These are phyloP conservation scores for Saraca asoca DNA, from an alignment of 331 rosid species.

Conservation along the genomic window DNA sequence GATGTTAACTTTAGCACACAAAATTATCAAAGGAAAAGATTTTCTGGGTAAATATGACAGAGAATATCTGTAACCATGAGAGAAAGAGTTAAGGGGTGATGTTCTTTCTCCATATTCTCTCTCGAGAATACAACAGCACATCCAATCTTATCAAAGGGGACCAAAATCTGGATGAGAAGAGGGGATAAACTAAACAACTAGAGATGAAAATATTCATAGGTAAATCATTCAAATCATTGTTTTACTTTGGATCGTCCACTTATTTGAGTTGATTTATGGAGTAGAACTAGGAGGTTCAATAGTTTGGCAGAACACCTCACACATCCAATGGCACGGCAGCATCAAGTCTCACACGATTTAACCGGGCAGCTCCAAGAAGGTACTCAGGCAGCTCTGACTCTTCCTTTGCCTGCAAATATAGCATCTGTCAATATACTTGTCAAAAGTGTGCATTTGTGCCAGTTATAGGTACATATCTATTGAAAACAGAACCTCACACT, in stretches of 20 bases:
- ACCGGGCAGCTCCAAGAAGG: constrained; percentile 90
- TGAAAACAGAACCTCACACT: no score
- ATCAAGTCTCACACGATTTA: constrained; percentile 74
- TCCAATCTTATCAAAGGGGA: background rate
- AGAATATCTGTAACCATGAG: no score
- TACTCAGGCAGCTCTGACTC: constrained; percentile 85
- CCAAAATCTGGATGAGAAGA: background rate
- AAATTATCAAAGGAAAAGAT: no score
- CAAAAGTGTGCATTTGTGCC: background rate
- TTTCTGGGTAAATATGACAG: no score
- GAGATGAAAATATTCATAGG: constrained; percentile 4
- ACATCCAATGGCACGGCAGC: constrained; percentile 62
- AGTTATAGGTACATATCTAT: background rate
- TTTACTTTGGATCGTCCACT: constrained; percentile 3
- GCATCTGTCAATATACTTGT: constrained; percentile 35
- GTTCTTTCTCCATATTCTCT: background rate
- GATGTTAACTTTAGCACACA: no score
- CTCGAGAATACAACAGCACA: background rate
- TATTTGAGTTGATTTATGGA: constrained; percentile 17
- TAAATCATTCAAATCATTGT: constrained; percentile 16
- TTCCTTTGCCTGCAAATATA: constrained; percentile 70
- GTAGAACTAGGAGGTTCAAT: constrained; percentile 20
- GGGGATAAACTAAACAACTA: background rate
- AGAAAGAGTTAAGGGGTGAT: background rate
- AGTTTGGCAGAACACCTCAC: constrained; percentile 40